Conservation (phyloP, 2,329 filamentous ascomycete genomes). For the Arthroderma sp. region DNA sequence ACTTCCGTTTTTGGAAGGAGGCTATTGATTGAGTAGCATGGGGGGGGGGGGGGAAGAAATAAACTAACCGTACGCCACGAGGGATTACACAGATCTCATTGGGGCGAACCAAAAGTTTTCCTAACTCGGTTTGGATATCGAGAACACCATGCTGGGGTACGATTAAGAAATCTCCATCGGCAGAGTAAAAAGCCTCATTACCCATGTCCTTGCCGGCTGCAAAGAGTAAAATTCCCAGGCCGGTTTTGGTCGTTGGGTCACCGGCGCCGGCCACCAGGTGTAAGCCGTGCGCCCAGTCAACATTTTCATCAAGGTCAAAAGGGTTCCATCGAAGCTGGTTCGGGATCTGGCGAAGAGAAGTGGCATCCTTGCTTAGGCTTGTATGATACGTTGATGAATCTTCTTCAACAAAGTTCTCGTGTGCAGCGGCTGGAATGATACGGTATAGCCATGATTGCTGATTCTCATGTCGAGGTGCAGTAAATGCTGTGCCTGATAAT, state of each 20-base stretch:
- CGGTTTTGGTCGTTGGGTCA: slow-evolving; percentile 64
- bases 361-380: slow-evolving; percentile 26
- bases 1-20: neutral
- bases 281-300: slow-evolving; percentile 56
- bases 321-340: slow-evolving; percentile 73
- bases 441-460: slow-evolving; percentile 62
- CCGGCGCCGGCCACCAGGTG: slow-evolving; percentile 66
- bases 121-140: slow-evolving; percentile 67
- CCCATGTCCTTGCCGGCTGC: slow-evolving; percentile 67
- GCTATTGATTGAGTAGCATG: neutral
- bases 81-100: slow-evolving; percentile 69
- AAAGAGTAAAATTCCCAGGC: slow-evolving; percentile 69
- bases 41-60: neutral
- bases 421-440: slow-evolving; percentile 51
- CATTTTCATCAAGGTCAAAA: slow-evolving; percentile 57
- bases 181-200: slow-evolving; percentile 69
- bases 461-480: slow-evolving; percentile 54
- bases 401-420: slow-evolving; percentile 37
- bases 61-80: slow-evolving; percentile 46
- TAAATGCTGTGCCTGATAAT: slow-evolving; percentile 60
- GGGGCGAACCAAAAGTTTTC: slow-evolving; percentile 59
- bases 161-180: slow-evolving; percentile 66
- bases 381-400: slow-evolving; percentile 35
- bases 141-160: slow-evolving; percentile 61
- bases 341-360: slow-evolving; percentile 45